Percentiles rank a stretch among this genome's conserved stretches.
Conservation (phyloP, 2,329 filamentous ascomycete species). For the Fusarium zealandicum region DNA sequence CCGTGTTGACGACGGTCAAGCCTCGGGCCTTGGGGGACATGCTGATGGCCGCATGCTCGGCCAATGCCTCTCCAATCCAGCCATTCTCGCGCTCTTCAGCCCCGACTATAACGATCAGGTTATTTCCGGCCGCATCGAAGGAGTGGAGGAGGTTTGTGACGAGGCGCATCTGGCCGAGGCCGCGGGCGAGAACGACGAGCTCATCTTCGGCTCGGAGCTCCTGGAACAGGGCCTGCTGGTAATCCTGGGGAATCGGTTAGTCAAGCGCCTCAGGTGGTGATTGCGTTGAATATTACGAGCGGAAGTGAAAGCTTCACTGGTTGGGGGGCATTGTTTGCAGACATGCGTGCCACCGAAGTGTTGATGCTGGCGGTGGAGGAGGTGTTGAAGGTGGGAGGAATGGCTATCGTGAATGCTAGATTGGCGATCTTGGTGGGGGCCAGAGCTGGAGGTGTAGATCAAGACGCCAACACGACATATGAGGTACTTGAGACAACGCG, state of each 20-base stretch:
- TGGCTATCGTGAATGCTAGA: slow-evolving; percentile 26
- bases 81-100: slow-evolving; percentile 93
- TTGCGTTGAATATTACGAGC: slow-evolving; percentile 41
- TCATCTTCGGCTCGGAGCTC: slow-evolving; percentile 91
- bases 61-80: slow-evolving; percentile 95
- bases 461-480: too few species aligned
- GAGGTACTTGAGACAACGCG: too few species aligned
- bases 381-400: slow-evolving; percentile 22
- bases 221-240: slow-evolving; percentile 94
- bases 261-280: background rate
- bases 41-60: slow-evolving; percentile 93
- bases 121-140: slow-evolving; percentile 95
- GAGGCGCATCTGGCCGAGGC: slow-evolving; percentile 88
- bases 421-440: slow-evolving; percentile 23
- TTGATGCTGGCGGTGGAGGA: slow-evolving; percentile 16
- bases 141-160: slow-evolving; percentile 96
- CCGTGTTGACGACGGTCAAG: slow-evolving; percentile 91
- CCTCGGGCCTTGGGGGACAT: slow-evolving; percentile 82
- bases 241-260: slow-evolving; percentile 65
- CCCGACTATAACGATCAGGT: slow-evolving; percentile 86
- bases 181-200: slow-evolving; percentile 88
- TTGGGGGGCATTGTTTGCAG: slow-evolving; percentile 62
- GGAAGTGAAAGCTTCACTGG: slow-evolving; percentile 85
- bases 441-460: too few species aligned
- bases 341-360: slow-evolving; percentile 52